Evolutionary conservation across 2,329 filamentous ascomycete genomes (phyloP), one percentile per base, ranked within the genome.

Genomic region (Paraconiothyrium sp.): DNA sequence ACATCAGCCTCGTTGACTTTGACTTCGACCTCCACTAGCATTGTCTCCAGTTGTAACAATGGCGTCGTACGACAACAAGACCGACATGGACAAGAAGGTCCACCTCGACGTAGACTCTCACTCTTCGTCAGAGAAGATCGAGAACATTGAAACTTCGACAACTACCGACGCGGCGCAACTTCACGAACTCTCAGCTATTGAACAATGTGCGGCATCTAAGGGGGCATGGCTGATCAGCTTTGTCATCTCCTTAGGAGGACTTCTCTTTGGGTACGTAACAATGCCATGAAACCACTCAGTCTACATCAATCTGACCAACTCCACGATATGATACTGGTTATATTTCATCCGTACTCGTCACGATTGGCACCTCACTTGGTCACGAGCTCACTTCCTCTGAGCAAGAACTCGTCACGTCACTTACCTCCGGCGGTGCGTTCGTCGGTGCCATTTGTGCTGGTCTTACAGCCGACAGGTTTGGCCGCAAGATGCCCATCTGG

Each of bases 331-430:
- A 79, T 54, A 79, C 77, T 59, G 77, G 77, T 37, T 76, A 78
- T 63, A 78, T 79, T 52, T 76, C 72, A 13, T 75, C 75, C 3
- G 76, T 80, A 2, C 68, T 80, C 13, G 78, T 80, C 11, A 77
- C 73, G 0, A 72, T 79, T 32, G 76, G 76, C 16, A 74, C 56
- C 2, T 74, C 72, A 13, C 72, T 79, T 16, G 73, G 75, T 34
- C 70, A 70, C 32, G 63, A 65, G 35, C 67, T 76, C 46, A 72
- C 61, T 8, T 72, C 74, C 10, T 72, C 67, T 3, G 77, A 80
- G 64, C 75, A 79, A 58, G 78, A 79, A 60, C 69, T 77, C 7
- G 76, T 79, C 47, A 79, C 78, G n/a, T 76, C 76, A 13, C 68
- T 80, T 39, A 77, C 74, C 43, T 77, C 76, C 22, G 77, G 73